Evolutionary conservation across 116 monocot species (phyloP).

Genomic region (Papilionanthe hybrid): DNA sequence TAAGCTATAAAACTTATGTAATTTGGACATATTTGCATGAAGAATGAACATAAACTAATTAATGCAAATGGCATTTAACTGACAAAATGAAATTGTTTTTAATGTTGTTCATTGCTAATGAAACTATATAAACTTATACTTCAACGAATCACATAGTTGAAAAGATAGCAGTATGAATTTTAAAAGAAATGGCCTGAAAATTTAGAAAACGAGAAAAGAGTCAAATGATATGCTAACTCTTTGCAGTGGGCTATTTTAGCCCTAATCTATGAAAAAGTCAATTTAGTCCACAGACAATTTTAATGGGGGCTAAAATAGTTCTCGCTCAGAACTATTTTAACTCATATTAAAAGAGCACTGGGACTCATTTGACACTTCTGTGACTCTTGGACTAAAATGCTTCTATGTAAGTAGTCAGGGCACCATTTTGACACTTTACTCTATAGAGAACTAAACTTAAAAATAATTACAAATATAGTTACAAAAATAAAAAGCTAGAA

Average conservation of each 20-base stretch:
- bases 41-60: slow-evolving; percentile 6
- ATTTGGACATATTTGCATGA: background rate
- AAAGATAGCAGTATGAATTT: background rate
- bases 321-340: too few relatives aligned
- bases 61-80: background rate
- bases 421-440: too few relatives aligned
- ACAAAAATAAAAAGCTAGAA: background rate
- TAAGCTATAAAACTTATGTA: background rate
- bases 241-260: too few relatives aligned
- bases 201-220: background rate
- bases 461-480: background rate
- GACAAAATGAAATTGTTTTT: background rate
- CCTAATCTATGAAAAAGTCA: too few relatives aligned
- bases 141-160: background rate
- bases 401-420: too few relatives aligned
- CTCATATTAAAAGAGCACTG: too few relatives aligned
- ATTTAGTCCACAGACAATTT: too few relatives aligned
- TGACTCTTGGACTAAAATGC: too few relatives aligned
- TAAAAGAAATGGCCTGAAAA: background rate
- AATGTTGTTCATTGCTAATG: background rate
- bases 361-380: too few relatives aligned
- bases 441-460: background rate
- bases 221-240: too few relatives aligned
- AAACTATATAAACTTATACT: background rate
- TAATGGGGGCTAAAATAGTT: too few relatives aligned